These are phyloP conservation scores for Gossypium laxum DNA, from an alignment of 441 rosid species.

Conservation along the genomic window DNA sequence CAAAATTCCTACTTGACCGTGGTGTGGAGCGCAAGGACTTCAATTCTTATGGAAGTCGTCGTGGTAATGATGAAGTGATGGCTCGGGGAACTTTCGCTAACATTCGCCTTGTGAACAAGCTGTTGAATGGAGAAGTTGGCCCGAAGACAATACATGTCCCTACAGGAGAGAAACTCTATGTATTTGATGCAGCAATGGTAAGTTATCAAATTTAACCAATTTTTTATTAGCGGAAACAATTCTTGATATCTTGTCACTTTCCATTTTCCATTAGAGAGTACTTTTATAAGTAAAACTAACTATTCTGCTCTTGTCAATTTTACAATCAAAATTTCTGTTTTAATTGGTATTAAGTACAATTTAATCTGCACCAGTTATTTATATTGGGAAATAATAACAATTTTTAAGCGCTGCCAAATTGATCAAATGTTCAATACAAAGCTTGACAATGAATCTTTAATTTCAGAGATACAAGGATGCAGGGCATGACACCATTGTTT, in stretches of 20 bases:
- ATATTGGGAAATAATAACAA: not conserved
- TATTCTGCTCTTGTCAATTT: not conserved
- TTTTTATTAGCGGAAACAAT: not conserved
- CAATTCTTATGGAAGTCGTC: slow-evolving; percentile 95
- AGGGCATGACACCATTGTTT: slow-evolving; percentile 67
- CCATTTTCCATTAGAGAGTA: not conserved
- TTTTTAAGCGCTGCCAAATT: not conserved
- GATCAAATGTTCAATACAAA: not conserved
- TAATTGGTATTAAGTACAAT: not conserved
- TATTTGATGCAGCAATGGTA: slow-evolving; percentile 84
- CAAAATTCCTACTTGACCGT: slow-evolving; percentile 69
- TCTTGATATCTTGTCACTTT: not conserved
- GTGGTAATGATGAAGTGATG: slow-evolving; percentile 93
- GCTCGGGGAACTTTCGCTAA: slow-evolving; percentile 98
- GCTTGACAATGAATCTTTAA: not conserved
- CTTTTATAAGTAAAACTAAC: not conserved
- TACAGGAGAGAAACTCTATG: slow-evolving; percentile 82
- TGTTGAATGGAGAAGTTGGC: slow-evolving; percentile 86
- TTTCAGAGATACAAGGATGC: slow-evolving; percentile 70
- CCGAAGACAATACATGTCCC: slow-evolving; percentile 89
- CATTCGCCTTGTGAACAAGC: slow-evolving; percentile 88
- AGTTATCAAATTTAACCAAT: slow-evolving; percentile 16
- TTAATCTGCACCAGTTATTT: not conserved
- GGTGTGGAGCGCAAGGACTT: slow-evolving; percentile 84
- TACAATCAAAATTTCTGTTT: not conserved